phyloP scores from a whole-genome alignment of 345 rosid genomes.

The Cochlearia excelsa region DNA sequence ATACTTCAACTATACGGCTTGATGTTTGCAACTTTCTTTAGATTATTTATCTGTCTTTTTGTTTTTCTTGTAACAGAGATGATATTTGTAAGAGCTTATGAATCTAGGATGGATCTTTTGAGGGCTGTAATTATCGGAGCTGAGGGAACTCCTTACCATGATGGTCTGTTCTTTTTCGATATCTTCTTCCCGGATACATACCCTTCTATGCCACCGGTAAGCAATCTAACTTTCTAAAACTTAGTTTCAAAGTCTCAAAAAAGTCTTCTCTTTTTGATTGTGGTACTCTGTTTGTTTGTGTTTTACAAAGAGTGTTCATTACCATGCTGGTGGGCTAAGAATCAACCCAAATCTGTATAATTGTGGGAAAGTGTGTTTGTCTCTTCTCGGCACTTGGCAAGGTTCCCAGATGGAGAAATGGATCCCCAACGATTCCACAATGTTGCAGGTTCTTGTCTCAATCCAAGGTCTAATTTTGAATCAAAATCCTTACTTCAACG shows the following conservation, averaged over 20 bases:
- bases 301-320: conserved; percentile 57
- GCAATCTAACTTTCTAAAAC: conserved; percentile 20
- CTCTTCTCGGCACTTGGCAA: conserved; percentile 92
- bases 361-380: conserved; percentile 83
- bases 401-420: conserved; percentile 76
- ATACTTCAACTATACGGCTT: background rate
- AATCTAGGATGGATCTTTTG: conserved; percentile 89
- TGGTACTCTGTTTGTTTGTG: conserved; percentile 8
- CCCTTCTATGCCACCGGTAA: conserved; percentile 78
- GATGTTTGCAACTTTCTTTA: conserved; percentile 17
- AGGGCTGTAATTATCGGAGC: conserved; percentile 94
- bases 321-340: conserved; percentile 79
- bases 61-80: conserved; percentile 47
- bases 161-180: conserved; percentile 92
- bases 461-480: conserved; percentile 91
- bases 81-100: conserved; percentile 84
- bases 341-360: conserved; percentile 79
- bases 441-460: conserved; percentile 88
- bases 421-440: conserved; percentile 72
- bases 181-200: conserved; percentile 70
- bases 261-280: conserved; percentile 7
- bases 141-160: conserved; percentile 92
- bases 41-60: background rate
- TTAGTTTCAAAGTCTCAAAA: background rate
- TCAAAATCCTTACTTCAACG: conserved; percentile 79